Base-by-base conservation (phyloP, 208 protist genomes). In the Zelonia costaricensis region DNA sequence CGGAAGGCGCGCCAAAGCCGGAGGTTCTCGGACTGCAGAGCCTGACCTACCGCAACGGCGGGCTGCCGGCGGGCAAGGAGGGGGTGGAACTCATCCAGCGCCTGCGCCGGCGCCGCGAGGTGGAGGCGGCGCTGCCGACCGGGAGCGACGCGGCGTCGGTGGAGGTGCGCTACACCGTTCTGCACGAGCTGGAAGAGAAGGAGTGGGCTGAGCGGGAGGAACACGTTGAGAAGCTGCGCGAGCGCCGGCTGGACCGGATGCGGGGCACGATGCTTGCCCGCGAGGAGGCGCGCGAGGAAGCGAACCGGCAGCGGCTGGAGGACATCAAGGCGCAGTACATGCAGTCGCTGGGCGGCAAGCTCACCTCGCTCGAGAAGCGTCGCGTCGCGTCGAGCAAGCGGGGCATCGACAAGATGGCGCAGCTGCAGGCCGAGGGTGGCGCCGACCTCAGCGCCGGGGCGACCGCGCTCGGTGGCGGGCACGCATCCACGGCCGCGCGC, bases 11-110 rank as follows among this genome's bases (percentile, higher is more conserved):
- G 13, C 66, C 84, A 6, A 64, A 84, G 43, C 89, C 85, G 23
- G 79, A 94, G 64, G 80, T 95, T 12, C 69, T 95, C 23, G 72
- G 72, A 0, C 64, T 97, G 22, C 62, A 81, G 49, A 66, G 76
- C 33, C 74, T 97, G 15, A 86, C 70, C 30, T 86, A 82, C 53
- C 70, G 73, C 45, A 73, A 84, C 40, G 69, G 74, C 10, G 88
- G 83, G 4, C 76, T 97, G 10, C 92, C 92, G 1, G 83, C 83
- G 2, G 92, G 92, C 10, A 44, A 76, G 25, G 86, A 92, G 55
- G 85, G 95, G 62, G 79, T 97, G 52, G 79, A 93, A 42, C 80
- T 97, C 9, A 95, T 97, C 53, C 74, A 94, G 77, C 86, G 92
- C 23, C 56, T 97, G 51, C 83, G 86, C 27, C 84, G 92, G n/a